Conservation (phyloP, 495 filamentous ascomycete genomes). For the Cetradonia linearis region DNA sequence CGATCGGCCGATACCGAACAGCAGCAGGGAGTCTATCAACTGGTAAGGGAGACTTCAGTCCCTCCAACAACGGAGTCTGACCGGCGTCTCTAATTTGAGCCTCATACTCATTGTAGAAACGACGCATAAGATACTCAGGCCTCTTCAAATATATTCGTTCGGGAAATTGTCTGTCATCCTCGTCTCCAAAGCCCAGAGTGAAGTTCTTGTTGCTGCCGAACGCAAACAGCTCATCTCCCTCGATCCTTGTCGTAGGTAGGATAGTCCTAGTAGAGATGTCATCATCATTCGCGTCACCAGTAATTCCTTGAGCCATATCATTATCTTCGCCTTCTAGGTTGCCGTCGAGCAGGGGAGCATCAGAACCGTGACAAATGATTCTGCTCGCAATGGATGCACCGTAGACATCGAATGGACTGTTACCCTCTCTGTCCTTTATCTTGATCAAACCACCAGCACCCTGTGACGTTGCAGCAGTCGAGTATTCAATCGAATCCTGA, state of each 20-base stretch:
- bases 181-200: constrained; percentile 80
- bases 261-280: constrained; percentile 22
- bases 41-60: background rate
- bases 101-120: constrained; percentile 55
- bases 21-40: constrained; percentile 50
- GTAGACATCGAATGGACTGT: constrained; percentile 89
- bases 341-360: constrained; percentile 16
- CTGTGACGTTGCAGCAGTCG: constrained; percentile 37
- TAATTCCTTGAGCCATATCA: constrained; percentile 33
- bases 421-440: constrained; percentile 89
- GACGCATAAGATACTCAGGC: constrained; percentile 65
- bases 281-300: constrained; percentile 31
- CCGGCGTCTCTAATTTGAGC: constrained; percentile 20
- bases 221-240: constrained; percentile 79
- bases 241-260: constrained; percentile 33
- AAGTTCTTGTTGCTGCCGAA: constrained; percentile 96
- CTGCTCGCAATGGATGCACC: constrained; percentile 64
- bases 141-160: constrained; percentile 70
- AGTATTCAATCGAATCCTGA: constrained; percentile 48
- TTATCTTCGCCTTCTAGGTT: constrained; percentile 32
- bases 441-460: constrained; percentile 63
- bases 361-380: constrained; percentile 32
- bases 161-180: constrained; percentile 87
- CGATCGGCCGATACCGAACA: constrained; percentile 55
- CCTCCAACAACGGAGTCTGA: background rate